A percentile compares a stretch with the other conserved stretches of the same genome.
Conservation (phyloP, 2,329 filamentous ascomycete genomes). For the Fusarium temperatum region DNA sequence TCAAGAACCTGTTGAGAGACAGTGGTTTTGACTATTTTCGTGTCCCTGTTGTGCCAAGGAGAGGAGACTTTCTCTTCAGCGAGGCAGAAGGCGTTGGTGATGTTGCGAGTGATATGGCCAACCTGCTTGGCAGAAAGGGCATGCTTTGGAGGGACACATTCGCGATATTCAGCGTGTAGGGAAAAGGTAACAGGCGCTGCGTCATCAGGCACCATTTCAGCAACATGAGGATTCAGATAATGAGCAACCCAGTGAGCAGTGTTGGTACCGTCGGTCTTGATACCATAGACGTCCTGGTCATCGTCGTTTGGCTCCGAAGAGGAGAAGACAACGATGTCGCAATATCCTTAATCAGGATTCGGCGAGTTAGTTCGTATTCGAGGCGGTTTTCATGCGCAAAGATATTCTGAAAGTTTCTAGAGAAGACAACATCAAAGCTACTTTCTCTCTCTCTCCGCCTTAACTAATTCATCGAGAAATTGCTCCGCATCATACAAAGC, state of each 20-base stretch:
- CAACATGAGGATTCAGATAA: neutral
- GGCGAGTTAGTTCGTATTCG: slow-evolving; percentile 70
- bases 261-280: neutral
- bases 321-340: neutral
- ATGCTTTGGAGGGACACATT: neutral
- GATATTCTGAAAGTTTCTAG: slow-evolving; percentile 63
- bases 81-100: neutral
- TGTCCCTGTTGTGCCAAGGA: too few species aligned
- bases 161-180: neutral
- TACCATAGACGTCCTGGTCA: neutral
- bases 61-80: neutral
- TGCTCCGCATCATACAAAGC: slow-evolving; percentile 74
- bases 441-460: slow-evolving; percentile 70
- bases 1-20: too few species aligned
- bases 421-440: slow-evolving; percentile 77
- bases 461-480: slow-evolving; percentile 69
- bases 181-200: neutral
- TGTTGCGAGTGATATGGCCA: neutral
- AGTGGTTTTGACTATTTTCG: too few species aligned
- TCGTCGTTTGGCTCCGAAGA: neutral
- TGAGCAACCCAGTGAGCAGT: neutral
- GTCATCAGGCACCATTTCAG: neutral
- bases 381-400: slow-evolving; percentile 59
- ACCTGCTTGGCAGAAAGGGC: neutral
- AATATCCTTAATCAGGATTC: slow-evolving; percentile 72